A percentile compares a stretch with the other conserved stretches of the same genome.
These are phyloP conservation scores for Xylaria sp. DNA, from an alignment of 2,329 filamentous ascomycete species.

Conservation along the genomic window DNA sequence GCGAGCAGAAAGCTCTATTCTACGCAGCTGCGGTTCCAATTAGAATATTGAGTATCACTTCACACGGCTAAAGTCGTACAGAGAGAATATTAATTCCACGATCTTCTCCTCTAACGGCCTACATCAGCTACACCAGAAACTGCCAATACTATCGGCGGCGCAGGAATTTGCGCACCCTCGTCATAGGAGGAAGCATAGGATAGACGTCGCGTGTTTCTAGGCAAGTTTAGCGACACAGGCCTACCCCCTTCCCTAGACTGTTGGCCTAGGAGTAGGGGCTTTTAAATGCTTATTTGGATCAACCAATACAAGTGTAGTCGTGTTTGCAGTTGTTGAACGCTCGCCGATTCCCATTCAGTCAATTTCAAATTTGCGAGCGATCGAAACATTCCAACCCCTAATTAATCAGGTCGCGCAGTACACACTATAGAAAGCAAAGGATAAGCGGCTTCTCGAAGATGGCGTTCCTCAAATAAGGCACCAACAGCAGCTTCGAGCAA, in stretches of 20 bases:
- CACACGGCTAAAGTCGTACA: not conserved
- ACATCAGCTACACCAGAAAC: not conserved
- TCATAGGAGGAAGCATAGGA: not conserved
- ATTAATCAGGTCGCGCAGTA: not conserved
- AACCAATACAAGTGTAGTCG: not conserved
- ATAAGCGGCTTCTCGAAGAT: not conserved
- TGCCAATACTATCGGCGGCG: not conserved
- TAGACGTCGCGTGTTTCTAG: not conserved
- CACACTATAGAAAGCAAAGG: not conserved
- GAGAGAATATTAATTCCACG: not conserved
- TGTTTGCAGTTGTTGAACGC: not conserved
- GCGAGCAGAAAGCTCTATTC: constrained; percentile 59
- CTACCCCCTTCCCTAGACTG: not conserved
- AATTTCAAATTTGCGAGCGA: not conserved
- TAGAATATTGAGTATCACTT: constrained; percentile 44
- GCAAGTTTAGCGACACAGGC: not conserved
- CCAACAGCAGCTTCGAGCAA: not conserved
- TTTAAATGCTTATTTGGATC: not conserved
- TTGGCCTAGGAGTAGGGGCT: not conserved
- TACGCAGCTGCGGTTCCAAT: constrained; percentile 51
- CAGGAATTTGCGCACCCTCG: not conserved
- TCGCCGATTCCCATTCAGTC: not conserved
- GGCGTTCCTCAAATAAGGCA: not conserved
- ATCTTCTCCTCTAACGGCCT: not conserved
- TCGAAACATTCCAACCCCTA: not conserved